Percentiles rank a stretch among this genome's conserved stretches.
Evolutionary conservation across 176 grass and related monocot genomes (phyloP).

Genomic region (Oryza punctata): DNA sequence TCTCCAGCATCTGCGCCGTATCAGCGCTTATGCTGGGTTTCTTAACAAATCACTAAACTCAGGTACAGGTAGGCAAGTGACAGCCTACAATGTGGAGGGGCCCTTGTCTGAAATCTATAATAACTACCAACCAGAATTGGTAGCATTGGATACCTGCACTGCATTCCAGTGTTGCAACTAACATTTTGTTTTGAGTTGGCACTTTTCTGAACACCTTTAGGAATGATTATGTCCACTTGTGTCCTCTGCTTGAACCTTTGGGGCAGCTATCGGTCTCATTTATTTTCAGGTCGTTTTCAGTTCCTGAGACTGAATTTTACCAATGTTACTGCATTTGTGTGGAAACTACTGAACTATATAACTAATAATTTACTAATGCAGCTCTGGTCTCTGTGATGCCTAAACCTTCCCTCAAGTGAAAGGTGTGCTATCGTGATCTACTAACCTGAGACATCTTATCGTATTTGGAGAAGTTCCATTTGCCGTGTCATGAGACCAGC

Average conservation of each 20-base stretch:
- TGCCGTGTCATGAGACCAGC: not conserved
- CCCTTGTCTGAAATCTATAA: conserved; percentile 31
- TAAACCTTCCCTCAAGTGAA: not conserved
- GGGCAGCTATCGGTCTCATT: conserved; percentile 21
- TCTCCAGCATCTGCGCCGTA: conserved; percentile 19
- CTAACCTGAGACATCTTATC: not conserved
- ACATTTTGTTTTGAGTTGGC: conserved; percentile 29
- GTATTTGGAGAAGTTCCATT: not conserved
- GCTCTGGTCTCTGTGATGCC: not conserved
- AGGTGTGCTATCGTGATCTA: not conserved
- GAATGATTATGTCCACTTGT: conserved; percentile 39
- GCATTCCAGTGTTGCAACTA: conserved; percentile 12
- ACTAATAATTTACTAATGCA: not conserved
- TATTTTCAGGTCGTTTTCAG: not conserved
- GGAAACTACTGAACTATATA: not conserved
- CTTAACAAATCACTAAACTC: not conserved
- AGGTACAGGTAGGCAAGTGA: conserved; percentile 44
- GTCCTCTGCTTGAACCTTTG: conserved; percentile 13
- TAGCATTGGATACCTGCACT: conserved; percentile 45
- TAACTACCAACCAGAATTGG: conserved; percentile 34
- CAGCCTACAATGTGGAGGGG: conserved; percentile 26
- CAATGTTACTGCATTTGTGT: not conserved
- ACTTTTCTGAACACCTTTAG: conserved; percentile 28
- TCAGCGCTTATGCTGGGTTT: not conserved
- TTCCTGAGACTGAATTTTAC: not conserved